Percentiles rank a stretch among this genome's conserved stretches.
Evolutionary conservation across 768 basidiomycete genomes (phyloP).

Genomic region (Pleurotus platypus): DNA sequence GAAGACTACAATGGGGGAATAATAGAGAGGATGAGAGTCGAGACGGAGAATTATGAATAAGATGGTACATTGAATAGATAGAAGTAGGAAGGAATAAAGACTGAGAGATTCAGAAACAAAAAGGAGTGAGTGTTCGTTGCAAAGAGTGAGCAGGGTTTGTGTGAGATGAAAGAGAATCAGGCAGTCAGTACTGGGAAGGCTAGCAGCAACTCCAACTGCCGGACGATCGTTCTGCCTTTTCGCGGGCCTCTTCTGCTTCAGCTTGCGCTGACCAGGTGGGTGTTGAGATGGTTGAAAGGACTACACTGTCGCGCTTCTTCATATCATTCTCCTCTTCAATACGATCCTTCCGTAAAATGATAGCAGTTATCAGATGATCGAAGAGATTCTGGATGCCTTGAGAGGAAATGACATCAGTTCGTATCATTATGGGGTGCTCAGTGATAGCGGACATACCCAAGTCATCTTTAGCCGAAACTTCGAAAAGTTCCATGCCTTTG

Average conservation of each 20-base stretch:
- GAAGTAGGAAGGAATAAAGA: conserved; percentile 13
- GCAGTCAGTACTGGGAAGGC: conserved; percentile 21
- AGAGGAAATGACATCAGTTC: conserved; percentile 8
- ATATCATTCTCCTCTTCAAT: conserved; percentile 82
- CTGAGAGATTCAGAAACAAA: conserved; percentile 14
- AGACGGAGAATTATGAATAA: conserved; percentile 9
- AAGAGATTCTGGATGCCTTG: conserved; percentile 81
- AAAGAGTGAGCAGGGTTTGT: conserved; percentile 7
- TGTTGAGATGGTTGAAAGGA: conserved; percentile 57
- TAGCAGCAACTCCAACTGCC: conserved; percentile 73
- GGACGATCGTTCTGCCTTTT: conserved; percentile 43
- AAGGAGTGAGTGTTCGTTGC: conserved; percentile 13
- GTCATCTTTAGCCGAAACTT: conserved; percentile 91
- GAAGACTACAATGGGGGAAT: conserved; percentile 3
- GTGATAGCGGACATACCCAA: conserved; percentile 45
- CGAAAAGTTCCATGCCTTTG: conserved; percentile 84
- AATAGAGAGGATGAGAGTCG: not conserved
- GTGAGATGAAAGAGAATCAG: conserved; percentile 12
- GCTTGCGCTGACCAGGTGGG: conserved; percentile 80
- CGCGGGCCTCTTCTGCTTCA: conserved; percentile 72
- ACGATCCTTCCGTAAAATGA: conserved; percentile 72
- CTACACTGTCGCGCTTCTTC: conserved; percentile 81
- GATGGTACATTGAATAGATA: conserved; percentile 13
- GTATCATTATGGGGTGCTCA: not conserved
- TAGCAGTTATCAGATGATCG: conserved; percentile 71